Base-by-base conservation (phyloP, 1,284 basidiomycete genomes). In the Meripilus lineatus region DNA sequence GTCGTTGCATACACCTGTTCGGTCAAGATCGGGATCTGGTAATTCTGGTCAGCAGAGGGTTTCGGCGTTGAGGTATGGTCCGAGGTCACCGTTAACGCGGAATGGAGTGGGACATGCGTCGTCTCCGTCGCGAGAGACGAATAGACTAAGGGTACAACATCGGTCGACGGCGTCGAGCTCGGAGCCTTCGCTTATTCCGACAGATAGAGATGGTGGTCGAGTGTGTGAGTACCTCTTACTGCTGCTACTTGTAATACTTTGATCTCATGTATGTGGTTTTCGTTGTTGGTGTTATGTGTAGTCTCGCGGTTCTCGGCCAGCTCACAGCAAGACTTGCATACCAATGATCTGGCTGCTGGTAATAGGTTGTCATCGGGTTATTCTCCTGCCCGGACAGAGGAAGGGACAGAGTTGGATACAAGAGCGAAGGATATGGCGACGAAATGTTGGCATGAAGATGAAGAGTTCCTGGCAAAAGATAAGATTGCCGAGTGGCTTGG, bases 401-500 rank as follows among this genome's bases (percentile, higher is more conserved):
- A 80, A 20, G 54, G 58, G n/a, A 67, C 62, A 17, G 81, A 83
- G 51, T 62, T 79, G 44, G 84, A 90, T 45, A 67, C 74, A 21
- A 74, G 79, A 48, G 92, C 81, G 0, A 79, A 78, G 55, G 82
- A 84, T 40, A 64, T 91, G 35, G 93, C 94, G 0, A 65, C 70
- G 38, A 79, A 82, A 47, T 93, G 90, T 61, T 91, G 89, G 78
- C 76, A 81, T n/a, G 90, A 93, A 58, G 91, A 98, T 58, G 82
- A 87, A 52, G 74, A 75, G 3, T 93, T 93, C 61, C 62, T 95
- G 51, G 73, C 80, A 17, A 84, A 84, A 55, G 93, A 95, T 55
- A 95, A 94, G 70, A 90, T 97, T 56, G 93, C 95, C 1, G 91
- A 96, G 63, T 98, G 92, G 84, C 72, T 99, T 32, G 95, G 95